These are phyloP conservation scores for Backusella circina DNA, from an alignment of 192 early-diverging fungal species.

Conservation along the genomic window DNA sequence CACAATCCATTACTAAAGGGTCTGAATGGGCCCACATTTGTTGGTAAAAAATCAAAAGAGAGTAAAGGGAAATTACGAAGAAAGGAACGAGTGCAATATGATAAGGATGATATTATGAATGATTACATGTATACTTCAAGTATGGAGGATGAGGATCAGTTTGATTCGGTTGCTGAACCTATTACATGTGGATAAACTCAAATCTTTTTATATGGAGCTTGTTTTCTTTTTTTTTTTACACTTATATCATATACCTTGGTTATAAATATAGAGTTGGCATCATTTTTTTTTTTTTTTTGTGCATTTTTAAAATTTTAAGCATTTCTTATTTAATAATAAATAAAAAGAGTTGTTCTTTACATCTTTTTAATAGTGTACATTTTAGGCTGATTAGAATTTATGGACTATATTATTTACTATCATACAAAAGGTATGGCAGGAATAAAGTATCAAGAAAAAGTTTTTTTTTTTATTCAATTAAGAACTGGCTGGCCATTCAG, in stretches of 20 bases:
- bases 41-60: conserved; percentile 11
- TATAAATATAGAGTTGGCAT: background rate
- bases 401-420: background rate
- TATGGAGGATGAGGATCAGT: conserved; percentile 20
- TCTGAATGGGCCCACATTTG: conserved; percentile 14
- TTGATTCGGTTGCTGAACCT: conserved; percentile 11
- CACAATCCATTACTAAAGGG: conserved; percentile 32
- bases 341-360: background rate
- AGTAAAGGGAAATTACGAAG: conserved; percentile 3
- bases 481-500: background rate
- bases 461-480: background rate
- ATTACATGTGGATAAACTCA: background rate
- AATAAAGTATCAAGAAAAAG: background rate
- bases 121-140: conserved; percentile 7
- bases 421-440: background rate
- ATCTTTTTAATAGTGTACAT: background rate
- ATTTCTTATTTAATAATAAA: background rate
- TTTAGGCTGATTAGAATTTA: background rate
- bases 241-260: too few relatives aligned
- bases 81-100: conserved; percentile 3
- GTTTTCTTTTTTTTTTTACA: too few relatives aligned
- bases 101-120: conserved; percentile 6
- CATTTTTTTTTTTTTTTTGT: background rate
- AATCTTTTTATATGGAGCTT: background rate
- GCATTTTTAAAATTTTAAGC: background rate